A percentile compares a stretch with the other conserved stretches of the same genome.
Evolutionary conservation across 2,329 filamentous ascomycete genomes (phyloP).

Genomic region (Albophoma yamanashiensis): DNA sequence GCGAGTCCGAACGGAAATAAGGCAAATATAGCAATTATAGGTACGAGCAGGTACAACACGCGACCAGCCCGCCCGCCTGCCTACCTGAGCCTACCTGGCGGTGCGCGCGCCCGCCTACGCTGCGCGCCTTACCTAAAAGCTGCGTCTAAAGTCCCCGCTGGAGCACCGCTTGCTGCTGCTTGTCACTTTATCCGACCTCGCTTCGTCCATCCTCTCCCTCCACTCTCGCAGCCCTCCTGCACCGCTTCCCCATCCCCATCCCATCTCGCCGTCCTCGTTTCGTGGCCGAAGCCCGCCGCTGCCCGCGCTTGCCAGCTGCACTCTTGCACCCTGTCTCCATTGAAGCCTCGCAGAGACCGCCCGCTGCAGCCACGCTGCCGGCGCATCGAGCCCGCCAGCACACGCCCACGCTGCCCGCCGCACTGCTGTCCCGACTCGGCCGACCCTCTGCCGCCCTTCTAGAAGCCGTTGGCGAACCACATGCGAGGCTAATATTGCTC

Average conservation of each 20-base stretch:
- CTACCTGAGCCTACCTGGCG: not conserved
- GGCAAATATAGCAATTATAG: too few relatives aligned
- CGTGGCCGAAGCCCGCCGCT: not conserved
- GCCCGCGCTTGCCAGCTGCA: not conserved
- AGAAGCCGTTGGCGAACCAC: conserved; percentile 3
- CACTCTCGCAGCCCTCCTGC: not conserved
- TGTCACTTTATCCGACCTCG: not conserved
- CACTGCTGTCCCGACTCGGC: not conserved
- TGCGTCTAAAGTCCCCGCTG: not conserved
- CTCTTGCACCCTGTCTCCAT: not conserved
- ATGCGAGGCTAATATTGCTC: conserved; percentile 5
- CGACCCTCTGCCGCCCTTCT: not conserved
- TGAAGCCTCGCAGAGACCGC: not conserved
- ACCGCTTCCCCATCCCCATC: not conserved
- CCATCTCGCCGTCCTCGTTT: not conserved
- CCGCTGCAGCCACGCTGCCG: not conserved
- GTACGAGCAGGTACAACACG: too few relatives aligned
- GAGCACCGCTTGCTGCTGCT: not conserved
- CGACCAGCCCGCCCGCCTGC: too few relatives aligned
- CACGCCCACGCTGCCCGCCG: not conserved
- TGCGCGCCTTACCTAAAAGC: not conserved
- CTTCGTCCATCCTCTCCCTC: not conserved
- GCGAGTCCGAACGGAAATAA: too few relatives aligned
- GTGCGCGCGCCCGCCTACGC: not conserved
- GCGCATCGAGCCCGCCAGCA: not conserved